Base-by-base conservation (phyloP, 129 eudicot species). In the Gnaphalium uliginosum region DNA sequence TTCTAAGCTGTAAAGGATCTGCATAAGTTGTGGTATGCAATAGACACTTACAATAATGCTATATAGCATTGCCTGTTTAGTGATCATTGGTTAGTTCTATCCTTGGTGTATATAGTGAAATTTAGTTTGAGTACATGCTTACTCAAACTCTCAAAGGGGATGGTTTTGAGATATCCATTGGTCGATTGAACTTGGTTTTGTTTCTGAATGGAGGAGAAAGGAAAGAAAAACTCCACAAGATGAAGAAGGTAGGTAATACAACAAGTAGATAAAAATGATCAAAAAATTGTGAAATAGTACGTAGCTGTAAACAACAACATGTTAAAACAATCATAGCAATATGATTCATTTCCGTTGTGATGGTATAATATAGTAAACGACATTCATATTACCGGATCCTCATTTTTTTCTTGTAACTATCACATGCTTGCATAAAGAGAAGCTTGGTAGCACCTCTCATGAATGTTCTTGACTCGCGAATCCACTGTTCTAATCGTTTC, bases 1-100 rank as follows among this genome's bases (percentile, higher is more conserved):
- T 18, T 56, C 22, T 63, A 30, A 30, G 72, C 32, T 64, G 79
- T 46, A 62, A 62, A 59, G 29, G 69, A 73, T 26, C 39, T 62
- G 53, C 46, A 24, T 62, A 62, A 61, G 71, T 74, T 62, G 48
- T 53, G 63, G 19, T 59, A 1, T 71, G 75, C 75, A 29, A 27
- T 53, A 29, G 66, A 71, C 15, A 46, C 29, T 35, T 73, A 46
- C 48, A 26, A n/a, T 7, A 46, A 23, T 62, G 46, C 19, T 39
- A 17, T 60, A 18, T 18, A 30, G 43, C 78, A 46, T 6, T 63
- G 48, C 32, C 29, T 74, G 50, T n/a, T 43, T 43, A n/a, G 62
- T 63, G 48, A 50, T 61, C 15, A 8, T 64, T 25, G 30, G 41
- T 63, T 46, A 7, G 41, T 53, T 54, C 10, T 62, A 51, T 60